Evolutionary conservation across 225 moss, liverwort and hornwort species (phyloP).

Genomic region (Rhytidiadelphus loreus): DNA sequence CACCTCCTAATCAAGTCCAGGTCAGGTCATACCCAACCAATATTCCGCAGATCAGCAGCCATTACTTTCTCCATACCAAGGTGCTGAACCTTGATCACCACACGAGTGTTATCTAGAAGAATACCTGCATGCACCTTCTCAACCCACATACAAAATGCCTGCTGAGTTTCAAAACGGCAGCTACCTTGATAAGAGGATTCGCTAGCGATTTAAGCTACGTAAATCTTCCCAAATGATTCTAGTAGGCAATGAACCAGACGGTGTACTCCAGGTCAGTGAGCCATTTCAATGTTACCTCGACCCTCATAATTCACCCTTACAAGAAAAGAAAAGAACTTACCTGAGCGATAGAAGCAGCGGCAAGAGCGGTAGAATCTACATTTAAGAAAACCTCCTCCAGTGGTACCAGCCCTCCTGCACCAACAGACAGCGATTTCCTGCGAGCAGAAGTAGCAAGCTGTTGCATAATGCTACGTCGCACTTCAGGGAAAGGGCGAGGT

Average conservation of each 20-base stretch:
- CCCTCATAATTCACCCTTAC: not conserved
- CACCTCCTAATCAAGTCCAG: constrained; percentile 22
- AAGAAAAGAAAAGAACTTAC: constrained; percentile 7
- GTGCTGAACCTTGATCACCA: constrained; percentile 97
- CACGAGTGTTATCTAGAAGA: constrained; percentile 58
- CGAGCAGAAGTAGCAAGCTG: constrained; percentile 65
- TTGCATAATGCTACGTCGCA: constrained; percentile 57
- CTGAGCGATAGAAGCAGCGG: constrained; percentile 99
- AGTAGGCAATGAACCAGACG: not conserved
- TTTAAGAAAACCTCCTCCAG: constrained; percentile 63
- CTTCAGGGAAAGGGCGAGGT: constrained; percentile 88
- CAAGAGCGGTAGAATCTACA: constrained; percentile 69
- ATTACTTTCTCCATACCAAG: constrained; percentile 92
- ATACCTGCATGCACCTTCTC: constrained; percentile 83
- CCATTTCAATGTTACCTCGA: not conserved
- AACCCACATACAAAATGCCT: not conserved
- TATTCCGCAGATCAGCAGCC: constrained; percentile 95
- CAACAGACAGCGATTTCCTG: constrained; percentile 33
- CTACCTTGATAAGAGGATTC: not conserved
- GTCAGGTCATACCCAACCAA: constrained; percentile 76
- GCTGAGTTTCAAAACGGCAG: not conserved
- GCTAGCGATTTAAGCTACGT: not conserved
- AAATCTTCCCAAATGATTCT: not conserved
- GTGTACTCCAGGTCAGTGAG: not conserved
- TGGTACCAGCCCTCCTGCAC: constrained; percentile 45